phyloP scores from a whole-genome alignment of 2,329 filamentous ascomycete species.

The Coniella vitis region DNA sequence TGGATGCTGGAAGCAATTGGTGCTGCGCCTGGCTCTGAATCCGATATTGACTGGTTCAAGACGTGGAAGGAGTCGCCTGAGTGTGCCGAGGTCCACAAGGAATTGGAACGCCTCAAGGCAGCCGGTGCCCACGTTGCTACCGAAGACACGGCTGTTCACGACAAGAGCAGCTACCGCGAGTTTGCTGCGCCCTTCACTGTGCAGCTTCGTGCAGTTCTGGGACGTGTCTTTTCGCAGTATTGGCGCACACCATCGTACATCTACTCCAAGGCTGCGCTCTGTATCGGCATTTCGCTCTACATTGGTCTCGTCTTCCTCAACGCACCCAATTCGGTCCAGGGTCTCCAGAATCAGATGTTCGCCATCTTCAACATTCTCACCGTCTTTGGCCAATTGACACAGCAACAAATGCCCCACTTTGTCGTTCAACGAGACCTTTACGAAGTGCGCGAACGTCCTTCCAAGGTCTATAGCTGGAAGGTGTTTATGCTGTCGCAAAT shows the following conservation, averaged over 20 bases:
- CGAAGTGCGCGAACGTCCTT: conserved; percentile 63
- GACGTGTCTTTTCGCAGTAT: conserved; percentile 64
- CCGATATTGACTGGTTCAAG: conserved; percentile 59
- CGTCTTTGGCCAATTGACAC: conserved; percentile 58
- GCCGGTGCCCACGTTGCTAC: conserved; percentile 20
- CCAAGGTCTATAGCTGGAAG: conserved; percentile 63
- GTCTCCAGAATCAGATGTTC: conserved; percentile 67
- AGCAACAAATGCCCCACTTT: conserved; percentile 66
- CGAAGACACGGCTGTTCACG: conserved; percentile 24
- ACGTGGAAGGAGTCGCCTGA: conserved; percentile 55
- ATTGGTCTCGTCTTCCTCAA: conserved; percentile 64
- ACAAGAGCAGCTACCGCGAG: conserved; percentile 43
- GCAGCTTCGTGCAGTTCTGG: conserved; percentile 54
- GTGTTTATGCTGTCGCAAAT: conserved; percentile 62
- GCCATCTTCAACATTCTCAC: conserved; percentile 64
- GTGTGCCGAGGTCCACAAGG: conserved; percentile 46
- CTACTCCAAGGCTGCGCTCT: conserved; percentile 59
- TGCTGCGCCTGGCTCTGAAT: conserved; percentile 56
- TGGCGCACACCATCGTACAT: conserved; percentile 68
- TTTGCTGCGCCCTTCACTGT: conserved; percentile 62
- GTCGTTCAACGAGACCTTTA: conserved; percentile 61
- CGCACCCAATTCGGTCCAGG: conserved; percentile 53
- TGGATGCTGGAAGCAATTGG: conserved; percentile 64
- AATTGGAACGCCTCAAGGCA: conserved; percentile 50
- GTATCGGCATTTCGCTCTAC: conserved; percentile 48